Percentiles rank a stretch among this genome's conserved stretches.
These are phyloP conservation scores for Chaetomiaceae sp. DNA, from an alignment of 2,329 filamentous ascomycete genomes.

Conservation along the genomic window DNA sequence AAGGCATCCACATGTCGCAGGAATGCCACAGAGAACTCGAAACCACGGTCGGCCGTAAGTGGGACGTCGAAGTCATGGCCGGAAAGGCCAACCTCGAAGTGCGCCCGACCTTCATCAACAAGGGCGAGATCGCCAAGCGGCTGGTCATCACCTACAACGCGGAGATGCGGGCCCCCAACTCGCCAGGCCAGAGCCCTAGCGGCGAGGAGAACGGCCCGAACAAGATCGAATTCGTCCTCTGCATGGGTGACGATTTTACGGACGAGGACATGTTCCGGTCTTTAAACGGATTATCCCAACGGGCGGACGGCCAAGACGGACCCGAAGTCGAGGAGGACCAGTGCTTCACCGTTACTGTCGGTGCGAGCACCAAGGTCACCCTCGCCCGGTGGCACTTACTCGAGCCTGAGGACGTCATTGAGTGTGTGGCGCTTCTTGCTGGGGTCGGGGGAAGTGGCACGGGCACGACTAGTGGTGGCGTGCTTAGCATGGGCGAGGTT, in stretches of 20 bases:
- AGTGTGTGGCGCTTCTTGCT: constrained; percentile 55
- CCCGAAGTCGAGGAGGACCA: constrained; percentile 57
- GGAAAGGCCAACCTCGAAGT: constrained; percentile 97
- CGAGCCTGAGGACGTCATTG: constrained; percentile 84
- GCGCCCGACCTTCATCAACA: constrained; percentile 95
- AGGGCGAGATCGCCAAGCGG: constrained; percentile 87
- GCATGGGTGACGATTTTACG: constrained; percentile 91
- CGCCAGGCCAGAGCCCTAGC: constrained; percentile 5
- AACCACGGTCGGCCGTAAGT: constrained; percentile 67
- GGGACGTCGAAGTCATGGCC: constrained; percentile 93
- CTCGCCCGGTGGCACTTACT: constrained; percentile 85
- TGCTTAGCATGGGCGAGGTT: constrained; percentile 45
- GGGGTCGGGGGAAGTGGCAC: constrained; percentile 36
- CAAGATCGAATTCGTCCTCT: constrained; percentile 80
- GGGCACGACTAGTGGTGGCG: constrained; percentile 32
- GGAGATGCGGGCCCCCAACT: constrained; percentile 25
- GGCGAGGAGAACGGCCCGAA: constrained; percentile 36
- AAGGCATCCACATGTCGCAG: constrained; percentile 71
- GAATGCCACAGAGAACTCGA: constrained; percentile 82
- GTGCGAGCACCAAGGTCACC: constrained; percentile 86
- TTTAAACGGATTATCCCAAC: constrained; percentile 54
- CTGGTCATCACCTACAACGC: constrained; percentile 70
- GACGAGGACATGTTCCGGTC: constrained; percentile 97
- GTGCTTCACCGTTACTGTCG: constrained; percentile 87
- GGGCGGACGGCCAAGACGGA: constrained; percentile 25